Conservation (phyloP, 108 stramenopile species). For the Fragilaria crotonensis region DNA sequence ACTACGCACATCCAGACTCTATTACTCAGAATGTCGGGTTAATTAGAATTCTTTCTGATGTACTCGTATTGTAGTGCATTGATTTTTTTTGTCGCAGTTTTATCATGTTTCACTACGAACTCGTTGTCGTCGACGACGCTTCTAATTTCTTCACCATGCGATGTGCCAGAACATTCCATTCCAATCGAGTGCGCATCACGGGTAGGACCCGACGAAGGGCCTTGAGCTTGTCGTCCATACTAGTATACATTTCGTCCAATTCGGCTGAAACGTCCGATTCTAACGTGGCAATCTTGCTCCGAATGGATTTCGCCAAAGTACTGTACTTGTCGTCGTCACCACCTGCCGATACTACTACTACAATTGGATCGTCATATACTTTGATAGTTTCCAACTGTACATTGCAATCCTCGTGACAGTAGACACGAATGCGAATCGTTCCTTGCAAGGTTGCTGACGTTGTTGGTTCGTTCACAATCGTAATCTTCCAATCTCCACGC, state of each 20-base stretch:
- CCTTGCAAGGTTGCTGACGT: not conserved
- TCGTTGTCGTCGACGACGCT: not conserved
- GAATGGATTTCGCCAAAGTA: conserved; percentile 28
- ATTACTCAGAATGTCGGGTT: no score
- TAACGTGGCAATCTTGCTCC: conserved; percentile 36
- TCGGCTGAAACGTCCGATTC: conserved; percentile 39
- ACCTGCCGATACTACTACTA: conserved; percentile 17
- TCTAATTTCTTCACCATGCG: conserved; percentile 38
- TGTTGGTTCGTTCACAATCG: not conserved
- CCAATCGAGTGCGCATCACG: conserved; percentile 78
- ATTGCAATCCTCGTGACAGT: conserved; percentile 53
- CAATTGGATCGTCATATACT: conserved; percentile 18
- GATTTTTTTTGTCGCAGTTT: no score
- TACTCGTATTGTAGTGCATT: no score
- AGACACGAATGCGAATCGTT: conserved; percentile 24
- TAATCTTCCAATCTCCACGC: conserved; percentile 35
- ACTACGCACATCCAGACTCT: no score
- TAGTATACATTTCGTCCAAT: conserved; percentile 40
- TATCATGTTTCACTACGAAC: not conserved
- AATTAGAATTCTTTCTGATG: no score
- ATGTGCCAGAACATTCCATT: conserved; percentile 73
- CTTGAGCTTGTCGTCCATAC: conserved; percentile 37
- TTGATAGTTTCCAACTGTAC: conserved; percentile 34
- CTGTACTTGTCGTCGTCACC: conserved; percentile 25
- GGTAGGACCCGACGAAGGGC: conserved; percentile 75